Conservation (phyloP, 331 rosid genomes). For the Dryas integrifolia region DNA sequence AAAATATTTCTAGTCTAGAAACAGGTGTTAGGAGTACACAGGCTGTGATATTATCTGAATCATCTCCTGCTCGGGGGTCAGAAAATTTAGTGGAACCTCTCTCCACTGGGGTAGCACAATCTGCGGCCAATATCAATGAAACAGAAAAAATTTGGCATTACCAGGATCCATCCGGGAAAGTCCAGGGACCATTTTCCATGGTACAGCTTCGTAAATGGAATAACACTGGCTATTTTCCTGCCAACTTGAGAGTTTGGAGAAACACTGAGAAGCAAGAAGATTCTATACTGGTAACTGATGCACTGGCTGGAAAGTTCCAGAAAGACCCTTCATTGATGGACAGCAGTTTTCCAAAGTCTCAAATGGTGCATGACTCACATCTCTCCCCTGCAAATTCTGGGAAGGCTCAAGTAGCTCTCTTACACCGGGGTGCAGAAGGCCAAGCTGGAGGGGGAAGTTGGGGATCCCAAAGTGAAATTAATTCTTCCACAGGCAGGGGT, state of each 20-base stretch:
- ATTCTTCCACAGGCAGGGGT: slow-evolving; percentile 39
- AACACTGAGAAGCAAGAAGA: slow-evolving; percentile 60
- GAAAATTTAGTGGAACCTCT: slow-evolving; percentile 48
- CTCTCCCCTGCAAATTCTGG: slow-evolving; percentile 41
- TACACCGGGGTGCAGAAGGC: slow-evolving; percentile 52
- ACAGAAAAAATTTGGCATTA: slow-evolving; percentile 86
- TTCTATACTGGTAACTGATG: slow-evolving; percentile 69
- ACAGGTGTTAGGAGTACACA: slow-evolving; percentile 41
- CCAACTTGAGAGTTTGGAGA: slow-evolving; percentile 80
- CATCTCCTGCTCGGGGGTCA: slow-evolving; percentile 32
- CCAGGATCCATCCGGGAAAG: slow-evolving; percentile 88
- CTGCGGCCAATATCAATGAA: slow-evolving; percentile 58
- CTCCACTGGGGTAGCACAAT: slow-evolving; percentile 38
- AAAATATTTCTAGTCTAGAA: slow-evolving; percentile 49
- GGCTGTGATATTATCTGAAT: slow-evolving; percentile 37
- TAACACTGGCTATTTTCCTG: slow-evolving; percentile 92
- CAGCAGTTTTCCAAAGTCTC: slow-evolving; percentile 47
- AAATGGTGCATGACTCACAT: slow-evolving; percentile 41
- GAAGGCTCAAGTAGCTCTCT: slow-evolving; percentile 46
- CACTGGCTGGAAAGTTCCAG: slow-evolving; percentile 63
- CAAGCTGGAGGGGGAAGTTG: slow-evolving; percentile 54
- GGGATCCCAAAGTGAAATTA: slow-evolving; percentile 47
- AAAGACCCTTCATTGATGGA: slow-evolving; percentile 43
- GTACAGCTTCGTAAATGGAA: slow-evolving; percentile 91
- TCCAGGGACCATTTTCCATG: slow-evolving; percentile 96